A percentile compares a stretch with the other conserved stretches of the same genome.
These are phyloP conservation scores for Arabidopsis lyrata DNA, from an alignment of 441 rosid species.

Conservation along the genomic window DNA sequence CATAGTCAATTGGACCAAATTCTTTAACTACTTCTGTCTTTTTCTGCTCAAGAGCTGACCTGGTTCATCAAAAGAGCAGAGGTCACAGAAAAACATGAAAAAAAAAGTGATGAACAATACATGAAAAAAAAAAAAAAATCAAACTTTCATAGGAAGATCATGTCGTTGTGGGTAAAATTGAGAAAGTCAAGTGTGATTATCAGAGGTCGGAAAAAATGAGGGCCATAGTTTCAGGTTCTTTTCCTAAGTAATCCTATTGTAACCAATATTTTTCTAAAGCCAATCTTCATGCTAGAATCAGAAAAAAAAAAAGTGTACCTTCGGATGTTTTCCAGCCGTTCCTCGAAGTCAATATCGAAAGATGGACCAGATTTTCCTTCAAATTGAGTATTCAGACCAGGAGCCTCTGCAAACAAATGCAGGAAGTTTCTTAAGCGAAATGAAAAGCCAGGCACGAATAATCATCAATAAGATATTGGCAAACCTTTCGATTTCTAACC, in stretches of 20 bases:
- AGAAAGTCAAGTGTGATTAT: not conserved
- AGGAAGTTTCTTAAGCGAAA: constrained; percentile 2
- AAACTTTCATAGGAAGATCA: constrained; percentile 7
- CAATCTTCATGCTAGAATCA: constrained; percentile 12
- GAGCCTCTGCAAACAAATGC: constrained; percentile 70
- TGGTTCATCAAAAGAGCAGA: constrained; percentile 51
- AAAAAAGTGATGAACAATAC: not conserved
- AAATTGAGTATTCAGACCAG: constrained; percentile 62
- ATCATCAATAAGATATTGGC: not conserved
- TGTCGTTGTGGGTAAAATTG: not conserved
- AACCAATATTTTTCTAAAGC: not conserved
- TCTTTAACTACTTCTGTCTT: constrained; percentile 62
- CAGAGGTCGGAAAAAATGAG: not conserved
- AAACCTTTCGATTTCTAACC: not conserved
- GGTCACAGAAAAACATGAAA: constrained; percentile 34
- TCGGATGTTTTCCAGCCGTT: constrained; percentile 72
- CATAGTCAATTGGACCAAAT: constrained; percentile 92
- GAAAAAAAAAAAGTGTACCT: constrained; percentile 58
- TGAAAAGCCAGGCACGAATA: too few species aligned
- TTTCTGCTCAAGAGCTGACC: constrained; percentile 83
- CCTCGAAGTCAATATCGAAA: constrained; percentile 70
- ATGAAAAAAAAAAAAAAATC: not conserved
- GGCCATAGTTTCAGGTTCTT: too few species aligned
- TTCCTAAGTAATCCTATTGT: not conserved
- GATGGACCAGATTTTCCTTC: constrained; percentile 59